Base-by-base conservation (phyloP, 352 stramenopile species). In the Globisporangium spinosum region DNA sequence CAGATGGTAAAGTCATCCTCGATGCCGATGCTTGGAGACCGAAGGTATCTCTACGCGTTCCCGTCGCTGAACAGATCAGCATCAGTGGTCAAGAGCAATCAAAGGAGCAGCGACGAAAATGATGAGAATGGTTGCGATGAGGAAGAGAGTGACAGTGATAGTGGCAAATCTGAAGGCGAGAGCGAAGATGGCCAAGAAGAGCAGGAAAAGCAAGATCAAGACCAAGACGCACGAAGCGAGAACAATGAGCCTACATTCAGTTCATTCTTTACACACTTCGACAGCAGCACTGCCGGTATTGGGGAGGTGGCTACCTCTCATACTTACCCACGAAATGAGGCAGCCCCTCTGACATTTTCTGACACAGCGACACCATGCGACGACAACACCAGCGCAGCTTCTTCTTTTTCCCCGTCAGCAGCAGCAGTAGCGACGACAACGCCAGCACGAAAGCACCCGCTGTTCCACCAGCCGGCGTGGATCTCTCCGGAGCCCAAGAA, bases 381-480 rank as follows among this genome's bases (percentile, higher is more conserved):
- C 1, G 45, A 22, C 23, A 34, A 62, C 22, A 43, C 10, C 22
- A 34, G 17, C 2, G 17, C 57, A 53, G 35, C 9, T 8, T 55
- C 22, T 17, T 1, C 40, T 55, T 29, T 57, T 66, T 8, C 35
- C 4, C 12, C 35, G 49, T 32, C 17, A 35, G 12, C 61, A 32
- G 23, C 34, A 45, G 45, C 63, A 32, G 29, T 29, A 45, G 45
- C 63, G 10, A 12, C 49, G 35, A 25, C 10, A n/a, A 64, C 13
- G n/a, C 23, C 51, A n/a, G 15, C 27, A 13, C 72, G 10, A 8
- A 72, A 71, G 34, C 58, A 61, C 22, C 70, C 71, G 43, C 67
- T 74, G n/a, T 72, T 77, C 58, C 79, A 89, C 70, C 78, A 80
- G 35, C 76, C 81, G 20, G 83, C 80, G 60, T 87, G 77, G 77